Percentiles rank a stretch among this genome's conserved stretches.
Conservation (phyloP, 179 eudicot species). For the Silene noctiflora region DNA sequence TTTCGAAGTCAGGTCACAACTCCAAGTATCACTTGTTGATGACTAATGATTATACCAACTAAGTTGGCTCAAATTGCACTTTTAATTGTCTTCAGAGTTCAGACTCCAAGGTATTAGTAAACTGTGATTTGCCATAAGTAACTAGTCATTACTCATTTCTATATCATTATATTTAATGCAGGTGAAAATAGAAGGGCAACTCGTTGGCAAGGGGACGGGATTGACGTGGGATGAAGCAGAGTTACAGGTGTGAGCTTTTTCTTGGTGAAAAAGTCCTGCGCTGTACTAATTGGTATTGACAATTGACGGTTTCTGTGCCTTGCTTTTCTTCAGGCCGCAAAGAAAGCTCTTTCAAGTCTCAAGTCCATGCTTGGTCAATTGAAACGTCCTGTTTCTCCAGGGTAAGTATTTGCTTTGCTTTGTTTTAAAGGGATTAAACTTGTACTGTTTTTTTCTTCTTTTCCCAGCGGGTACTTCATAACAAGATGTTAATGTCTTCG, state of each 20-base stretch:
- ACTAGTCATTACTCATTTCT: neutral
- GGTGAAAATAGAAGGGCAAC: slow-evolving; percentile 85
- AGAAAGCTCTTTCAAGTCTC: slow-evolving; percentile 55
- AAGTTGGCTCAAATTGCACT: no score
- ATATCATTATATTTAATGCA: slow-evolving; percentile 18
- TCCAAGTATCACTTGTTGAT: no score
- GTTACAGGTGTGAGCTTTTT: slow-evolving; percentile 47
- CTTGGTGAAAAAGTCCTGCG: neutral
- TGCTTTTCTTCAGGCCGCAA: slow-evolving; percentile 58
- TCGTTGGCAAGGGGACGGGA: slow-evolving; percentile 65
- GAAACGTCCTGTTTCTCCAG: slow-evolving; percentile 66
- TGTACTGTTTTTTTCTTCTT: no score
- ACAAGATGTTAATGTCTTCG: no score
- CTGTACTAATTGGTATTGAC: neutral
- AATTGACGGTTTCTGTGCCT: neutral
- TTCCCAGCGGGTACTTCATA: neutral
- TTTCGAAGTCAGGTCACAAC: no score
- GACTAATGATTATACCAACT: no score
- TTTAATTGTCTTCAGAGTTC: no score
- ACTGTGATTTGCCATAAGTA: no score
- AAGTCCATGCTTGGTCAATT: slow-evolving; percentile 52
- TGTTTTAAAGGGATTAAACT: neutral
- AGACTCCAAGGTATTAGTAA: no score
- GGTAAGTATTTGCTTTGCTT: slow-evolving; percentile 38
- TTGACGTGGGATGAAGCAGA: slow-evolving; percentile 79